These are phyloP conservation scores for Pythium rishiriense DNA, from an alignment of 352 stramenopile species.

Conservation along the genomic window DNA sequence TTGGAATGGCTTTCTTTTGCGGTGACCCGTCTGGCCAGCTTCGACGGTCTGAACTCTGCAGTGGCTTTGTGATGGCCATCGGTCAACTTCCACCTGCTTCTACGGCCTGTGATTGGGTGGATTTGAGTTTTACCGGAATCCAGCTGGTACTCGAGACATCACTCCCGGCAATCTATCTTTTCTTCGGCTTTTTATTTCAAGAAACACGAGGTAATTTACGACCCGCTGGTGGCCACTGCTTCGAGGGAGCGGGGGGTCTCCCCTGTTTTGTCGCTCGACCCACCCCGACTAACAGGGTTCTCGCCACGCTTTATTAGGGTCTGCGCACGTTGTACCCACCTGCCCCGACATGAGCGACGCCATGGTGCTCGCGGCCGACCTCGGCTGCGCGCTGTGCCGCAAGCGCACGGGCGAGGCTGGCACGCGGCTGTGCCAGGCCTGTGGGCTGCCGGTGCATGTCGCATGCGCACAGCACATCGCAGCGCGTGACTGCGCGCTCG, in stretches of 20 bases:
- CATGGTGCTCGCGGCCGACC: constrained; percentile 23
- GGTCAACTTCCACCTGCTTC: constrained; percentile 5
- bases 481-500: constrained; percentile 36
- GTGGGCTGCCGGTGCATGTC: constrained; percentile 35
- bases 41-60: constrained; percentile 14
- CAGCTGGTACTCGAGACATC: constrained; percentile 5
- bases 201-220: constrained; percentile 7
- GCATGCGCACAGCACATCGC: constrained; percentile 42
- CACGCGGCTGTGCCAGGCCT: constrained; percentile 40
- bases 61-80: constrained; percentile 1
- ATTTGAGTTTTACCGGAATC: not conserved
- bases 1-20: constrained; percentile 2
- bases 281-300: constrained; percentile 14
- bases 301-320: constrained; percentile 24
- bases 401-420: constrained; percentile 36
- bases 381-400: constrained; percentile 34
- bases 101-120: constrained; percentile 1
- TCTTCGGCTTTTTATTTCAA: constrained; percentile 7
- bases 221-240: not conserved
- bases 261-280: not conserved
- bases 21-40: constrained; percentile 17
- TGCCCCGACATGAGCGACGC: constrained; percentile 14
- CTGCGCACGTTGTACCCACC: constrained; percentile 4
- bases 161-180: too few relatives aligned
- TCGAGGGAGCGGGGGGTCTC: not conserved